A percentile compares a stretch with the other conserved stretches of the same genome.
Evolutionary conservation across 208 protist genomes (phyloP).

Genomic region (Trichomonas tenax): DNA sequence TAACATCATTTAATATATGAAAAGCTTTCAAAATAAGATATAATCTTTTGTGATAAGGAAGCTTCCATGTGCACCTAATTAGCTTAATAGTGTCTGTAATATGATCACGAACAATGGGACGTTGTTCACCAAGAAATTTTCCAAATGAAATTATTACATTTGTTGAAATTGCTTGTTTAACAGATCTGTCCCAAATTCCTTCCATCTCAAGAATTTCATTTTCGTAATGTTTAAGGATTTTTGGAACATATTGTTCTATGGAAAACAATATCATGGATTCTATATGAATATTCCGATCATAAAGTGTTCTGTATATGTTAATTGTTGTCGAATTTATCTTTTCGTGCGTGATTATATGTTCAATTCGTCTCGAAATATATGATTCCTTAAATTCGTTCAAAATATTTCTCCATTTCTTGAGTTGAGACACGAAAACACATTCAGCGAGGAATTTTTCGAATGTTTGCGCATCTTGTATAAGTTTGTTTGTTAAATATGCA

Average conservation of each 20-base stretch:
- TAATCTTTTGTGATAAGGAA: not conserved
- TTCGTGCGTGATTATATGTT: not conserved
- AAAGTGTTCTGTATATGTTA: not conserved
- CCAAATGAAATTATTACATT: not conserved
- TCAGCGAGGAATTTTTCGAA: not conserved
- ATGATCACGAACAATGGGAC: not conserved
- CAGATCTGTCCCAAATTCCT: not conserved
- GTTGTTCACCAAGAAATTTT: not conserved
- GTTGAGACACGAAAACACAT: not conserved
- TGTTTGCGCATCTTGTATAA: not conserved
- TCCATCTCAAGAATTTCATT: not conserved
- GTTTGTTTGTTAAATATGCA: not conserved
- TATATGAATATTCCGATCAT: not conserved
- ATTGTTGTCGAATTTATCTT: not conserved
- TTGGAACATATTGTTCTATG: not conserved
- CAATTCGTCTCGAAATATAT: not conserved
- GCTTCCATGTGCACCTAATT: not conserved
- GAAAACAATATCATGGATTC: not conserved
- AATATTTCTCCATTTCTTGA: not conserved
- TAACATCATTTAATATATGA: not conserved
- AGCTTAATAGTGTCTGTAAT: not conserved
- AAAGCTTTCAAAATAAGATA: not conserved
- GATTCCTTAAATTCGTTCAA: not conserved
- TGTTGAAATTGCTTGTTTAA: not conserved
- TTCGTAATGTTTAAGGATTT: not conserved